These are phyloP conservation scores for Hyaloscypha bicolor DNA, from an alignment of 495 filamentous ascomycete genomes.

Conservation along the genomic window DNA sequence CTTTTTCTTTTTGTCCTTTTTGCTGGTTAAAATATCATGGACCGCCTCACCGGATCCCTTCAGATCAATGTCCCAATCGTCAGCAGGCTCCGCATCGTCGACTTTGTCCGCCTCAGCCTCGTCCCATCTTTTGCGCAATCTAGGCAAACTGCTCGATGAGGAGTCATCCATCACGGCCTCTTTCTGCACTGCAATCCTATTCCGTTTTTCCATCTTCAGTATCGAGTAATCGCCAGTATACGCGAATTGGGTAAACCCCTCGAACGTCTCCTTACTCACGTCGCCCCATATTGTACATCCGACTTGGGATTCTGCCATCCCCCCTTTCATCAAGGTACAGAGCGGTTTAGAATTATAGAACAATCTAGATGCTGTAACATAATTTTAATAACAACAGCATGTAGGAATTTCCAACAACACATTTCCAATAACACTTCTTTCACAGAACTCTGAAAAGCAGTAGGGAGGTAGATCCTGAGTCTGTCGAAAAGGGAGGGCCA, in stretches of 20 bases:
- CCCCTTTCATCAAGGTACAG: conserved; percentile 3
- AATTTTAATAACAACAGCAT: too few species aligned
- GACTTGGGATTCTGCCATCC: background rate
- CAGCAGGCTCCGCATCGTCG: background rate
- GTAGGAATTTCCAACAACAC: too few species aligned
- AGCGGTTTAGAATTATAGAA: conserved; percentile 23
- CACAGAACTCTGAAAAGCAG: too few species aligned
- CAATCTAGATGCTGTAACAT: too few species aligned
- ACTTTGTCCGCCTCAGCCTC: background rate
- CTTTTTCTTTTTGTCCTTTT: conserved; percentile 14
- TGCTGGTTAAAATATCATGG: background rate
- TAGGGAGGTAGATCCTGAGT: too few species aligned
- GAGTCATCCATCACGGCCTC: too few species aligned
- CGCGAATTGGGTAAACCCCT: conserved; percentile 20
- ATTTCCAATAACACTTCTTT: too few species aligned
- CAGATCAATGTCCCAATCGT: background rate
- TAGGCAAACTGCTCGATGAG: too few species aligned
- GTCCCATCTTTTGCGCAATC: too few species aligned
- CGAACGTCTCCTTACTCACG: conserved; percentile 23
- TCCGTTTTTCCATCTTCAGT: conserved; percentile 10
- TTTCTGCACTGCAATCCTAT: background rate
- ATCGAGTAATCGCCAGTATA: conserved; percentile 25
- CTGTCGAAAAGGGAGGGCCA: too few species aligned
- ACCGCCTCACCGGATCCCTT: background rate
- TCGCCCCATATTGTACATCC: conserved; percentile 20